Base-by-base conservation (phyloP, 495 filamentous ascomycete species). In the Pseudotulostoma volvatum region DNA sequence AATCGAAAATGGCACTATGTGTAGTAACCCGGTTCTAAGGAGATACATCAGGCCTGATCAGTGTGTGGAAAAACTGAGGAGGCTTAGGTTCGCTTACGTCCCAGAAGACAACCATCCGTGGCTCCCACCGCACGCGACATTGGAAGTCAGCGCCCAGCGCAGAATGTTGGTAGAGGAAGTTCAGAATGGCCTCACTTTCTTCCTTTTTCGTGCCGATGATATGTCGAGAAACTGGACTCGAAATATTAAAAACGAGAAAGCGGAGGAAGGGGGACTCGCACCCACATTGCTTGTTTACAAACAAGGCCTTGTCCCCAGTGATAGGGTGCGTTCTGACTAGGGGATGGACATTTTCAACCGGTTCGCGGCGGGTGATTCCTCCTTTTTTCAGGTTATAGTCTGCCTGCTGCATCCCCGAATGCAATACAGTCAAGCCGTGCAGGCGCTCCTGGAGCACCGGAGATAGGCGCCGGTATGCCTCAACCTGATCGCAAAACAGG, bases 271-370 rank as follows among this genome's bases (percentile, higher is more conserved):
- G 20, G 31, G 7, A 15, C 20, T 18, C 17, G 5, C 11, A 67
- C 74, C 71, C 60, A 83, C 78, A 90, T 50, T 82, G 77, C 7
- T 68, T 70, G 48, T 86, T 88, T 40, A 88, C 73, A 46, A 73
- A 90, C 17, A 93, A 54, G 0, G 82, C 79, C 56, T 87, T 90
- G 63, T 87, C 79, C 5, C 84, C 81, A 0, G 84, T 88, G 2
- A 59, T 72, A 0, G 83, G 84, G 50, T 90, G 84, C 1, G 80
- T 86, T n/a, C 81, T 66, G 21, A 87, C 66, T 39, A 93, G 49
- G 1, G 84, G 84, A 54, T 93, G 84, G 34, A 71, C 70, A 32
- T 61, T 73, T 16, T 70, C 61, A 5, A 87, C 73, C 0, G 82
- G 81, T 49, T 85, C 78, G 28, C 81, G 66, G 34, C 82, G 58